Evolutionary conservation across 306 rosid genomes (phyloP), one percentile per base, ranked within the genome.

Genomic region (Canavalia ensiformis): DNA sequence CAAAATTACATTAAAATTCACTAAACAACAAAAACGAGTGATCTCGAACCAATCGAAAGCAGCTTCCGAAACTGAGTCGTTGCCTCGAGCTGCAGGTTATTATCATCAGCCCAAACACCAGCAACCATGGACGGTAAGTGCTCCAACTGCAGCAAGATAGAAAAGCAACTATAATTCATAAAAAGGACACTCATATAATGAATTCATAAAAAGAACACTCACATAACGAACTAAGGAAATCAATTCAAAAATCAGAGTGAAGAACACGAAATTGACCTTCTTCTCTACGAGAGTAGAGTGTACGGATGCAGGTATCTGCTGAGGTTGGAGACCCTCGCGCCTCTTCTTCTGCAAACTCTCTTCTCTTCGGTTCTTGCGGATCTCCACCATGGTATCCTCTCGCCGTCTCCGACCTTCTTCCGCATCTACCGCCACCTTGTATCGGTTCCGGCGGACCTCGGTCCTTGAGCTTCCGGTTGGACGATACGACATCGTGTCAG

Each of bases 361-460:
- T 74, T 96, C 99, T 6, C 99, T 82, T 1, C 97, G 94, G 64
- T 80, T 93, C 95, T 92, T 96, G 25, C 99, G 92, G 94, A 96
- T 96, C 99, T 96, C 99, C 6, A 96, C 98, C 97, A 96, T 89
- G 49, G 92, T 89, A 83, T 96, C 99, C 84, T 96, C 99, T 18
- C 98, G 90, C 60, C 99, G 88, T 49, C 99, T 81, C 52, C 98
- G 95, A 44, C 99, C 99, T 84, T 96, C 98, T 84, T 96, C 98
- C 30, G 99, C 99, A 52, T 96, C 99, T 45, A 96, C 98, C 34
- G 98, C 98, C 68, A 96, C 98, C 91, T 96, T 96, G 90, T 96
- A 96, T 25, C 97, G 92, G 82, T 91, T 92, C 60, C 98, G 97
- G 68, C 99, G 98, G 85, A 86, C 94, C 85, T 96, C 99, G 57